These are phyloP conservation scores for Capillidium heterosporum DNA, from an alignment of 371 early-diverging fungal genomes.

Conservation along the genomic window DNA sequence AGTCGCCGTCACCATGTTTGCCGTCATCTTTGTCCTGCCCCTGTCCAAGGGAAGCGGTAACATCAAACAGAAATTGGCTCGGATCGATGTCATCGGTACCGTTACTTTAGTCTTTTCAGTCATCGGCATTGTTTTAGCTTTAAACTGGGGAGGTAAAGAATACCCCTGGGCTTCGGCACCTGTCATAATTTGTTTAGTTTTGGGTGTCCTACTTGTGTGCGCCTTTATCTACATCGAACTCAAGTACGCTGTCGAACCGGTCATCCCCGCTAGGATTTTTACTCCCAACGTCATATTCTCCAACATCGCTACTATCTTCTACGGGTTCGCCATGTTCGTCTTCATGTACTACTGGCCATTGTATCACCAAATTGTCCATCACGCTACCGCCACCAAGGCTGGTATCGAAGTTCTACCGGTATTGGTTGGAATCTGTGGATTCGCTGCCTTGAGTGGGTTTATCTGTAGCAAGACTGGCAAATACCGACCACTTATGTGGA, in stretches of 20 bases:
- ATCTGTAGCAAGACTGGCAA: background rate
- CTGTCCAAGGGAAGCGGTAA: background rate
- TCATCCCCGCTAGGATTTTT: constrained; percentile 25
- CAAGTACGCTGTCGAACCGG: constrained; percentile 28
- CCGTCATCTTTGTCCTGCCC: background rate
- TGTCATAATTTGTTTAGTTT: constrained; percentile 31
- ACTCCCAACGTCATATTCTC: background rate
- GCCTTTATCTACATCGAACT: constrained; percentile 36
- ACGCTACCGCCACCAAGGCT: background rate
- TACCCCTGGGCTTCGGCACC: constrained; percentile 44
- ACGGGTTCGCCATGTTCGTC: background rate
- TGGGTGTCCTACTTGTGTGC: constrained; percentile 21
- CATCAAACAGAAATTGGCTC: background rate
- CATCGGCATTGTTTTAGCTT: constrained; percentile 23
- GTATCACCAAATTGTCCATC: background rate
- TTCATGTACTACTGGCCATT: background rate
- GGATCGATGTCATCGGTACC: background rate
- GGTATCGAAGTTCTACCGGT: background rate
- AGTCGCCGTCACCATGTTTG: background rate
- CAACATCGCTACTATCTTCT: background rate
- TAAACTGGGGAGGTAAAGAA: constrained; percentile 48
- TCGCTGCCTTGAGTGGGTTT: background rate
- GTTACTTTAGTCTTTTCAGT: background rate
- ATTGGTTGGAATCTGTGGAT: background rate
- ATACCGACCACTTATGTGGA: background rate